These are phyloP conservation scores for Solanum virginianum DNA, from an alignment of 257 asterid species.

Conservation along the genomic window DNA sequence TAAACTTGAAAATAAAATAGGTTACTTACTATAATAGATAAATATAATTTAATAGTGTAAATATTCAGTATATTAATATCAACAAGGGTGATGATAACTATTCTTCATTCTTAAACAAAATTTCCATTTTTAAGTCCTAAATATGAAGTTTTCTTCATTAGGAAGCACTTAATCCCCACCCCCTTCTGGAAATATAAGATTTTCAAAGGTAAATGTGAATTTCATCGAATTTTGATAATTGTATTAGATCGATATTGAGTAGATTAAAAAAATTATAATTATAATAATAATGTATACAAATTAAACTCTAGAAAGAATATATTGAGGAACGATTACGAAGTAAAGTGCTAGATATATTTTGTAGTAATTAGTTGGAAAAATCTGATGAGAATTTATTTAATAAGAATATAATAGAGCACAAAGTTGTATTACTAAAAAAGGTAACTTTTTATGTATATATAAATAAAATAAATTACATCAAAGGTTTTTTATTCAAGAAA, in stretches of 20 bases:
- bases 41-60: neutral
- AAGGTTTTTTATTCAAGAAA: neutral
- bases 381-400: neutral
- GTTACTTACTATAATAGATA: too few relatives aligned
- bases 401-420: neutral
- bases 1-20: neutral
- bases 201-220: neutral
- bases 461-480: neutral
- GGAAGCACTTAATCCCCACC: neutral
- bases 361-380: neutral
- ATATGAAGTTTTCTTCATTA: neutral
- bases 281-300: neutral
- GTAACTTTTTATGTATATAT: neutral
- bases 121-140: accelerated
- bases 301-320: neutral
- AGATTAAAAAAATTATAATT: neutral
- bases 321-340: neutral
- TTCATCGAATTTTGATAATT: accelerated
- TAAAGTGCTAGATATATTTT: neutral
- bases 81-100: neutral
- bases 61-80: neutral
- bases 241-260: neutral
- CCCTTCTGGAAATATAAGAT: neutral
- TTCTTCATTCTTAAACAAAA: neutral
- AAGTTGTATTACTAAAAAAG: neutral